Base-by-base conservation (phyloP, 495 filamentous ascomycete species). In the Daldinia vernicosa region DNA sequence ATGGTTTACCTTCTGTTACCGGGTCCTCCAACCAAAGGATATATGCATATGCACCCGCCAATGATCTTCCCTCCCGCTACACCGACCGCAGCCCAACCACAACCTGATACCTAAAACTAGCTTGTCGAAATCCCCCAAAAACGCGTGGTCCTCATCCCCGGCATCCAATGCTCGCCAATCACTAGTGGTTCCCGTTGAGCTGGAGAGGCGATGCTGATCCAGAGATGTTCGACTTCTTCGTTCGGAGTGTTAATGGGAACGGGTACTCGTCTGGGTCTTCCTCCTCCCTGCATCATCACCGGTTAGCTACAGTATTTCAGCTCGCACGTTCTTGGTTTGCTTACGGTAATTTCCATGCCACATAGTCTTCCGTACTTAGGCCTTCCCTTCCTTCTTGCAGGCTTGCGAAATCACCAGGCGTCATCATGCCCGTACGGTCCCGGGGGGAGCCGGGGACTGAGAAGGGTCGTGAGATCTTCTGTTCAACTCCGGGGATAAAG, bases 341-440 rank as follows among this genome's bases (percentile, higher is more conserved):
- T 91, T 87, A 98, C 92, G 95, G 95, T 24, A 99, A 84, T 80
- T 95, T 96, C 95, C 96, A 99, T 45, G 95, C 90, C 70, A 98
- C 91, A 76, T 99, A 98, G 75, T 99, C 95, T 80, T 99, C 95
- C 14, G 95, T 98, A 80, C 88, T 94, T 69, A 99, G 80, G 3
- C 95, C 95, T 79, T 99, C 95, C 51, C 90, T 89, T 32, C 93
- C 93, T 79, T 99, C 95, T 80, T 98, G 96, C 28, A 99, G 81
- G 55, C 93, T 96, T 2, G 93, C 95, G 82, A 98, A 99, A 78
- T 99, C 95, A 37, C 95, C 95, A 17, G 95, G 95, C 1, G 95
- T 99, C 96, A 99, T 98, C 93, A 98, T 96, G 32, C 95, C 95
- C 24, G 92, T 89, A 12, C 95, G 88, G 76, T 95, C 94, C 51